phyloP scores from a whole-genome alignment of 805 yeast species.

The Starmerella riodocensis region DNA sequence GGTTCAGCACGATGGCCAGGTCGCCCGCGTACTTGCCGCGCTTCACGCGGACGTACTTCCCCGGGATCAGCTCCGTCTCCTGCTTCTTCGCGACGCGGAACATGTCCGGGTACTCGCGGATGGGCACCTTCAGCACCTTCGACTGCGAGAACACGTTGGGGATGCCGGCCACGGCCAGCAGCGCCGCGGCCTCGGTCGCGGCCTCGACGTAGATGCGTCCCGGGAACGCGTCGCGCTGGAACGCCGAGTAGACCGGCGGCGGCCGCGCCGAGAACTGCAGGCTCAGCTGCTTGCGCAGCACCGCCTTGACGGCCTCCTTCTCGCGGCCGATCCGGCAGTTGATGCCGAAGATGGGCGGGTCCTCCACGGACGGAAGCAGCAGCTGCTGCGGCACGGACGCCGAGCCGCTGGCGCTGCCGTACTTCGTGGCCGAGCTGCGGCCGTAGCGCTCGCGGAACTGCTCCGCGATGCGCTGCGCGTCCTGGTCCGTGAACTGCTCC shows the following conservation, averaged over 20 bases:
- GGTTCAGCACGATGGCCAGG: constrained; percentile 80
- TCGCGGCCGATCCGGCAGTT: constrained; percentile 89
- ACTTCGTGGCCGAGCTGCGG: constrained; percentile 63
- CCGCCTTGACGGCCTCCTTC: constrained; percentile 73
- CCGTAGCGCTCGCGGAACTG: constrained; percentile 87
- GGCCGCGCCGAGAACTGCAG: constrained; percentile 61
- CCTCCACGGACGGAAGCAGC: constrained; percentile 87
- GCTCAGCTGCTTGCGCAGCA: constrained; percentile 72
- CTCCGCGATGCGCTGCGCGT: constrained; percentile 87
- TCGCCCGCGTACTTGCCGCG: constrained; percentile 89
- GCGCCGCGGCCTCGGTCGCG: constrained; percentile 80
- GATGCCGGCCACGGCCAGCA: constrained; percentile 75
- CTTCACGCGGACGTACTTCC: constrained; percentile 79
- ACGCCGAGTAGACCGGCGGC: constrained; percentile 75
- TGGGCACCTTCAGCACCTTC: constrained; percentile 72
- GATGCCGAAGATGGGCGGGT: constrained; percentile 92
- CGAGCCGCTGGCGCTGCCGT: constrained; percentile 64
- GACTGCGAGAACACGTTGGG: constrained; percentile 67
- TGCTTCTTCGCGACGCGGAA: constrained; percentile 78
- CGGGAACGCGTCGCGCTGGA: constrained; percentile 84
- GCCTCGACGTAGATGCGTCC: constrained; percentile 95
- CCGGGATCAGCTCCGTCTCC: constrained; percentile 80
- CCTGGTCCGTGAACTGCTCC: constrained; percentile 80
- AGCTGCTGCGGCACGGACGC: constrained; percentile 77
- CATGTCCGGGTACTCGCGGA: constrained; percentile 86